phyloP scores from a whole-genome alignment of 768 basidiomycete species.

The Boletus vermiculosoides region DNA sequence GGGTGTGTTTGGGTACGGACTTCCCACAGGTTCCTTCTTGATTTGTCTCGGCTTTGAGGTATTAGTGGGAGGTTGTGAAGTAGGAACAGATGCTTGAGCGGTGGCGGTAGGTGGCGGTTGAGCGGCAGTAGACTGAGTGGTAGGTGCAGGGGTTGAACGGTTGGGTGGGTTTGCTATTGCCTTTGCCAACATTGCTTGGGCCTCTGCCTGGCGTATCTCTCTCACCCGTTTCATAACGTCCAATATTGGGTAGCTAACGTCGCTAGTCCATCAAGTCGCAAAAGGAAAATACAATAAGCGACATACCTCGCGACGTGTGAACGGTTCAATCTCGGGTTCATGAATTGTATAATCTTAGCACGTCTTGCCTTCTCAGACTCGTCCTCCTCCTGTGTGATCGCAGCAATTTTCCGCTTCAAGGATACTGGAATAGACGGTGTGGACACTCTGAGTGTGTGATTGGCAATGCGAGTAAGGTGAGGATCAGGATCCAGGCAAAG shows the following conservation, averaged over 20 bases:
- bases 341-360: slow-evolving; percentile 74
- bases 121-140: slow-evolving; percentile 34
- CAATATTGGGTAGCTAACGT: slow-evolving; percentile 54
- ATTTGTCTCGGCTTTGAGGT: slow-evolving; percentile 22
- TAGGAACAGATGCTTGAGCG: slow-evolving; percentile 25
- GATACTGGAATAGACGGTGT: slow-evolving; percentile 71
- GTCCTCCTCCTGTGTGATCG: slow-evolving; percentile 70
- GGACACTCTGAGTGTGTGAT: slow-evolving; percentile 69
- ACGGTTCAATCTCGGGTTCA: slow-evolving; percentile 58
- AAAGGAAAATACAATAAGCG: not conserved
- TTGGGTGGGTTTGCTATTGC: slow-evolving; percentile 31
- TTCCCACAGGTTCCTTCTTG: slow-evolving; percentile 32
- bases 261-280: slow-evolving; percentile 1
- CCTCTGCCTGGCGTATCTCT: slow-evolving; percentile 28
- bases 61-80: slow-evolving; percentile 30
- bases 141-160: slow-evolving; percentile 28
- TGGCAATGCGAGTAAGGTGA: slow-evolving; percentile 71
- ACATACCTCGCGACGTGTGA: slow-evolving; percentile 50
- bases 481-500: slow-evolving; percentile 81
- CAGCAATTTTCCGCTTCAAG: slow-evolving; percentile 73
- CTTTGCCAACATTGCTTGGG: slow-evolving; percentile 25
- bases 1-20: slow-evolving; percentile 28
- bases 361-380: slow-evolving; percentile 72
- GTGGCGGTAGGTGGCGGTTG: slow-evolving; percentile 36
- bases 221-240: slow-evolving; percentile 42